Percentiles rank a stretch among this genome's conserved stretches.
These are phyloP conservation scores for Syzygium malaccense DNA, from an alignment of 441 rosid genomes.

Conservation along the genomic window DNA sequence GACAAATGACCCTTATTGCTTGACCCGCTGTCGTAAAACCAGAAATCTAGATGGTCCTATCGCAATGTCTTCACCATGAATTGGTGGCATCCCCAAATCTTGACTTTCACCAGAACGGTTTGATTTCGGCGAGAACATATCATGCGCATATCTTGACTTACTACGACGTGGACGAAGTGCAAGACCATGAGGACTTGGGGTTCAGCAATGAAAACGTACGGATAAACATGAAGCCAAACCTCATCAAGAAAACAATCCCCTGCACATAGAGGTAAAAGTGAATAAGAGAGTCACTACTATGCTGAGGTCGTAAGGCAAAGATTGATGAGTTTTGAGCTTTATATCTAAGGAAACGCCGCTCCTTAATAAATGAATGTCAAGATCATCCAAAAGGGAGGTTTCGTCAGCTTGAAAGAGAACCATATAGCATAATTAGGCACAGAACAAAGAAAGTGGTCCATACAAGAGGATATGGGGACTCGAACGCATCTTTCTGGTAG, in stretches of 20 bases:
- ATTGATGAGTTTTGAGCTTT: neutral
- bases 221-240: neutral
- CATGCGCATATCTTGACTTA: neutral
- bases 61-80: neutral
- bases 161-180: neutral
- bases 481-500: neutral
- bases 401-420: neutral
- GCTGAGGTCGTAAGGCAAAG: neutral
- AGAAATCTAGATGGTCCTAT: neutral
- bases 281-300: neutral
- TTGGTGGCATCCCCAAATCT: neutral
- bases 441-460: neutral
- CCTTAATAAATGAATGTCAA: neutral
- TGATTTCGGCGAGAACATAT: neutral
- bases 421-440: neutral
- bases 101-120: neutral
- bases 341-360: neutral
- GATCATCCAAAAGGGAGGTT: neutral
- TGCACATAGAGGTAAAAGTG: neutral
- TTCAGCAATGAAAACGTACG: neutral
- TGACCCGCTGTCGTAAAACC: neutral
- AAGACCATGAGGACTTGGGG: neutral
- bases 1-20: neutral
- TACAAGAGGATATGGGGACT: neutral
- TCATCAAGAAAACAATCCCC: neutral